Conservation (phyloP, 306 rosid species). For the Luffa acutangula region DNA sequence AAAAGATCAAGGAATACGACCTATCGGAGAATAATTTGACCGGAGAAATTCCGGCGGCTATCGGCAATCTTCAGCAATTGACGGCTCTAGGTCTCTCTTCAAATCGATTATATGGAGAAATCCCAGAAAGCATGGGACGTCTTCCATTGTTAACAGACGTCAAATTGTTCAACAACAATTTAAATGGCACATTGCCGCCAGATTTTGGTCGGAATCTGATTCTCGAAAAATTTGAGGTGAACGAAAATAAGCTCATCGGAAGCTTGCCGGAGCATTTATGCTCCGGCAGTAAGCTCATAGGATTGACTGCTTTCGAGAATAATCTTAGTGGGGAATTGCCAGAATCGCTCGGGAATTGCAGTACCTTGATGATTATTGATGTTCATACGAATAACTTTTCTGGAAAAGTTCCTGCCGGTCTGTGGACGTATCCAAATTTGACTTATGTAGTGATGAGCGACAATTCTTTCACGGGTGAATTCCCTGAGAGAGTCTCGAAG, state of each 20-base stretch:
- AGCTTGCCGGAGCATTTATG: constrained; percentile 49
- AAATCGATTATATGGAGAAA: constrained; percentile 41
- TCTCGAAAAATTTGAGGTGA: constrained; percentile 24
- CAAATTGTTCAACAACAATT: constrained; percentile 28
- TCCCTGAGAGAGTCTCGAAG: constrained; percentile 34
- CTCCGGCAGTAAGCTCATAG: constrained; percentile 21
- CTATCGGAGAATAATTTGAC: constrained; percentile 29
- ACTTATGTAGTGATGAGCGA: constrained; percentile 13
- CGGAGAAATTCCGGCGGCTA: constrained; percentile 39
- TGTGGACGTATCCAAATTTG: constrained; percentile 46
- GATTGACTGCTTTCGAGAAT: constrained; percentile 32
- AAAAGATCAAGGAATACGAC: constrained; percentile 29
- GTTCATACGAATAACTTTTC: constrained; percentile 30
- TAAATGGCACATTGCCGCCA: constrained; percentile 49
- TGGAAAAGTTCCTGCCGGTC: constrained; percentile 51
- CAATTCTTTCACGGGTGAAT: constrained; percentile 44
- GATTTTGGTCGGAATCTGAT: constrained; percentile 40
- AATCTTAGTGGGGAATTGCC: constrained; percentile 50
- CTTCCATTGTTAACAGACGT: constrained; percentile 34
- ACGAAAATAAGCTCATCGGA: constrained; percentile 34
- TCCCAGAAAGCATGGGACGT: constrained; percentile 43
- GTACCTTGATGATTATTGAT: constrained; percentile 11
- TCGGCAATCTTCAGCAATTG: constrained; percentile 42
- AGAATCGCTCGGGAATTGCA: constrained; percentile 47
- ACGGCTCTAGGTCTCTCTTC: constrained; percentile 16